These are phyloP conservation scores for Kwoniella europaea DNA, from an alignment of 768 basidiomycete species.

Conservation along the genomic window DNA sequence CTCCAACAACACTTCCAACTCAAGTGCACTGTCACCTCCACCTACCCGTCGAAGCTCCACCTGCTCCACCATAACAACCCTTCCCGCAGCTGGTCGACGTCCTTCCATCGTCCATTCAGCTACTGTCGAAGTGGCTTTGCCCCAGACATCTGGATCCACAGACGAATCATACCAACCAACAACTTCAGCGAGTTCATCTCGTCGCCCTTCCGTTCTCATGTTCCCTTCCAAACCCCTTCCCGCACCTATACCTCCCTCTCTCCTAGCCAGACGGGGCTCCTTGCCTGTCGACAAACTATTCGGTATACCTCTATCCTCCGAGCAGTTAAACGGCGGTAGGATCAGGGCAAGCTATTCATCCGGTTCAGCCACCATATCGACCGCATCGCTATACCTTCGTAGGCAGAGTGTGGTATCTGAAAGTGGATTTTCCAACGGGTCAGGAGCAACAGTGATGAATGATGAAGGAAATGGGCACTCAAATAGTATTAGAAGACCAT, in stretches of 20 bases:
- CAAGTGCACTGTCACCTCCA: conserved; percentile 19
- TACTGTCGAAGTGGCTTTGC: conserved; percentile 23
- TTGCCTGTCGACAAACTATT: conserved; percentile 36
- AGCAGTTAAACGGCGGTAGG: conserved; percentile 6
- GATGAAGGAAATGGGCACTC: not conserved
- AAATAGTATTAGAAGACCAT: not conserved
- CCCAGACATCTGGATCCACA: conserved; percentile 3
- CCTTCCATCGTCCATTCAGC: conserved; percentile 42
- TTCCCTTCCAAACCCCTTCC: conserved; percentile 36
- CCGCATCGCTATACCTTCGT: conserved; percentile 32
- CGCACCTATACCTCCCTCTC: conserved; percentile 41
- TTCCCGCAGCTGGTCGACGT: conserved; percentile 37
- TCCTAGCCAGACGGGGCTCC: conserved; percentile 38
- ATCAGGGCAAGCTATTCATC: conserved; percentile 24
- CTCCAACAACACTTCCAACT: not conserved
- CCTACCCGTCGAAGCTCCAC: conserved; percentile 37
- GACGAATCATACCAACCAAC: conserved; percentile 10
- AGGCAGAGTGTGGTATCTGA: conserved; percentile 34
- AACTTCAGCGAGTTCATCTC: conserved; percentile 12
- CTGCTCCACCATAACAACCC: conserved; percentile 38
- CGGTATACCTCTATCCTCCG: conserved; percentile 17
- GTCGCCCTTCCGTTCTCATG: conserved; percentile 34
- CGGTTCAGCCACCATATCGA: conserved; percentile 24
- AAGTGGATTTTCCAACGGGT: conserved; percentile 25
- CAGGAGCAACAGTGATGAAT: conserved; percentile 15